Base-by-base conservation (phyloP, 129 eudicot genomes). In the Ambrosia artemisiifolia region DNA sequence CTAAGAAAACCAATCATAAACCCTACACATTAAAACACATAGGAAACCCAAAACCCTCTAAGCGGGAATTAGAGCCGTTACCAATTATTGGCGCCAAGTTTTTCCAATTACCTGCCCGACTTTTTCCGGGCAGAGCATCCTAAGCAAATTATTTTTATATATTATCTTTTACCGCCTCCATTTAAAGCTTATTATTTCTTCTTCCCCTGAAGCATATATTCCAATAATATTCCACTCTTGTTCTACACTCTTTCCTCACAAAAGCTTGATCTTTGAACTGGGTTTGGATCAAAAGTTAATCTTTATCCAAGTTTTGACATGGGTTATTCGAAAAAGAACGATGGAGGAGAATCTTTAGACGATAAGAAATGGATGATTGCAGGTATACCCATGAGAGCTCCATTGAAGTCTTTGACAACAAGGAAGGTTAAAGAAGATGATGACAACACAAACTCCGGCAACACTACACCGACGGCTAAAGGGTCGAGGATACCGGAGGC, bases 31-130 rank as follows among this genome's bases (percentile, higher is more conserved):
- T 24, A 35, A 35, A 35, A 35, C 38, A 35, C 77, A 54, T 51
- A 32, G 82, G 78, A 65, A 80, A 81, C 77, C 51, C 67, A 64
- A 71, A 54, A 73, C 5, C 9, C 0, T 32, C 1, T 5, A 11
- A 13, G 90, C 94, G 90, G 94, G 94, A 88, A 74, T 18, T 62
- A 80, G 84, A 84, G 87, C 94, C 94, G 94, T 88, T 88, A 78
- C 30, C 7, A 32, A 64, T 64, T 63, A 13, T 69, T 83, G 82
- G 85, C 81, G 62, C 79, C 75, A 68, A 87, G 10, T 19, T 54
- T 40, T 40, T 50, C 17, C 28, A 70, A 2, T 64, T 70, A 19
- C 71, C 85, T 81, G 88, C 87, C 87, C 88, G 70, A 33, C 1
- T 57, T 57, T 69, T 79, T 20, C 51, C 88, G 88, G 88, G 84